phyloP scores from a whole-genome alignment of 1,139 yeast species.

The Debaryomyces robertsiae region DNA sequence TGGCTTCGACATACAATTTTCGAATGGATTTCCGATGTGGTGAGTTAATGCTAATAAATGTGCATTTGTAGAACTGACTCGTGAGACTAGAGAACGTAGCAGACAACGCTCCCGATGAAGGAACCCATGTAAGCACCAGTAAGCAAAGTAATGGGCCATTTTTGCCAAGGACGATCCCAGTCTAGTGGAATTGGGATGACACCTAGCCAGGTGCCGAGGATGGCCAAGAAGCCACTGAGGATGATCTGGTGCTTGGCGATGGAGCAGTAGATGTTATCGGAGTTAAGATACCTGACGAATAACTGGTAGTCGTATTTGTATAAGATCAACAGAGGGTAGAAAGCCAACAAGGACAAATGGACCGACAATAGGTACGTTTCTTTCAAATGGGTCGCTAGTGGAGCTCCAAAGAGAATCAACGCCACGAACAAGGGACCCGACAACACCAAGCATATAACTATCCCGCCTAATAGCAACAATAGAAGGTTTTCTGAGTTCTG shows the following conservation, averaged over 20 bases:
- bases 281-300: conserved; percentile 26
- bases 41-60: not conserved
- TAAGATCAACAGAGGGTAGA: conserved; percentile 64
- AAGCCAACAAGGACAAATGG: conserved; percentile 64
- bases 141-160: conserved; percentile 91
- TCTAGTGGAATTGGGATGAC: conserved; percentile 93
- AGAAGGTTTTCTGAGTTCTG: conserved; percentile 32
- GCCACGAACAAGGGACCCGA: conserved; percentile 55
- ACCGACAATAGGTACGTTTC: conserved; percentile 67
- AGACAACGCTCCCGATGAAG: conserved; percentile 50
- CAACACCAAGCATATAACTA: conserved; percentile 45
- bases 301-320: conserved; percentile 56
- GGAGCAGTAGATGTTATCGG: conserved; percentile 24
- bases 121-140: conserved; percentile 81
- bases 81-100: conserved; percentile 3
- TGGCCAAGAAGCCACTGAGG: conserved; percentile 48
- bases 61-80: not conserved
- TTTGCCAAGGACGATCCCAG: conserved; percentile 98
- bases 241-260: conserved; percentile 41
- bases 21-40: too few species aligned
- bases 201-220: conserved; percentile 88
- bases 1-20: too few species aligned
- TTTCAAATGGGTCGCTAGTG: conserved; percentile 55
- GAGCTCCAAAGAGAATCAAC: conserved; percentile 83
- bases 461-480: conserved; percentile 37